Base-by-base conservation (phyloP, 73 alveolate species). In the Paramecium sexaurelia region DNA sequence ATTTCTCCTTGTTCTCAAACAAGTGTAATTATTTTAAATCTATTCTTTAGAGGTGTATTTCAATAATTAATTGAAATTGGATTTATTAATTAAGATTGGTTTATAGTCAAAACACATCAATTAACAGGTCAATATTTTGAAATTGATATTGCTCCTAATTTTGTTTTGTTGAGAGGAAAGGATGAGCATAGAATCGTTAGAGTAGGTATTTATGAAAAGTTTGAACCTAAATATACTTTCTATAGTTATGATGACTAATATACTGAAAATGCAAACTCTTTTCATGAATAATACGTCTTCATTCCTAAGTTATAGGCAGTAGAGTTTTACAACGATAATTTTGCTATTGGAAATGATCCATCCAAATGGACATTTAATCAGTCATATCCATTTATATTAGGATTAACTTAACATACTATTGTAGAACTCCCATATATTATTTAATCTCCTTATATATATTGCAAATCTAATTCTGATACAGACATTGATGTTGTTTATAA, bases 281-380 rank as follows among this genome's bases (percentile, higher is more conserved):
- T 17, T 26, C 36, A 78, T 20, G 90, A 78, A 78, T 20, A 78
- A 78, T 78, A 78, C 22, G 68, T 78, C 3, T 40, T 43, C 68
- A 78, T 78, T 17, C 90, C 90, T 19, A 78, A 45, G 22, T 43
- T 78, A 17, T 40, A 78, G 32, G 32, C 22, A 17, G 43, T 78
- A 13, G 90, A 78, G 20, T 78, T 78, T 40, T 78, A 39, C 55
- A 78, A 78, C 41, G 75, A 37, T 41, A 26, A 26, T 13, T 78
- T 78, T 41, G 90, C 73, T 2, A 33, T 78, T 2, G 90, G 90
- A 8, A 45, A 78, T 78, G 87, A 73, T 73, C 87, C 87, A 27
- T 35, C 32, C 2, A 39, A 20, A 11, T 73, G 87, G 87, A 17
- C 55, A 36, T 73, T 73, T 17, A 73, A 73, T 73, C 26, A n/a